A percentile compares a stretch with the other conserved stretches of the same genome.
phyloP scores from a whole-genome alignment of 768 basidiomycete species.

The Agaricus blazei region DNA sequence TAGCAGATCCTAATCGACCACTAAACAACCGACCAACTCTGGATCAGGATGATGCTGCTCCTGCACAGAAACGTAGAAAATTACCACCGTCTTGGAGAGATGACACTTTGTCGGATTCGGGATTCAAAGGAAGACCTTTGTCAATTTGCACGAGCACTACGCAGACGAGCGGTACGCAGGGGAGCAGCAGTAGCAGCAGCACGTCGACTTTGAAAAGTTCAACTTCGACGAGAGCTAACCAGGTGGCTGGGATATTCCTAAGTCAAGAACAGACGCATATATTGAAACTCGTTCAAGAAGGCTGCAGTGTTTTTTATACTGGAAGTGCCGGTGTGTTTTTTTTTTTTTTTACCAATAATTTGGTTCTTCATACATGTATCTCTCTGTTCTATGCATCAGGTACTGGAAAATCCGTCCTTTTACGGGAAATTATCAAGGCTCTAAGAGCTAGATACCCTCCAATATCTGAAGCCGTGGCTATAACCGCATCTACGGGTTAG shows the following conservation, averaged over 20 bases:
- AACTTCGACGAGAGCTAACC: constrained; percentile 15
- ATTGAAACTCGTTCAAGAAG: constrained; percentile 67
- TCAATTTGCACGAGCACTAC: not conserved
- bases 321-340: constrained; percentile 83
- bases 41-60: constrained; percentile 14
- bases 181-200: not conserved
- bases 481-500: constrained; percentile 91
- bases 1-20: constrained; percentile 8
- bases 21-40: constrained; percentile 35
- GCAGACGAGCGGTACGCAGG: not conserved
- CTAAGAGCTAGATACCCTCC: constrained; percentile 53
- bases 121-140: constrained; percentile 16
- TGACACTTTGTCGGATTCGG: constrained; percentile 31
- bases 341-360: not conserved
- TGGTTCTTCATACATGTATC: not conserved
- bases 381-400: constrained; percentile 40
- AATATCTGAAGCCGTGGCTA: constrained; percentile 70
- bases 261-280: constrained; percentile 87
- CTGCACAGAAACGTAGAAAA: constrained; percentile 49
- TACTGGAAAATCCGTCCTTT: constrained; percentile 93
- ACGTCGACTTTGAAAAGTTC: constrained; percentile 10
- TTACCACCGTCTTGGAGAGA: constrained; percentile 46
- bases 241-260: constrained; percentile 48
- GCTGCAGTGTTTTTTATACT: constrained; percentile 87
- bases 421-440: constrained; percentile 83